These are phyloP conservation scores for Amanita fuliginea DNA, from an alignment of 768 basidiomycete genomes.

Conservation along the genomic window DNA sequence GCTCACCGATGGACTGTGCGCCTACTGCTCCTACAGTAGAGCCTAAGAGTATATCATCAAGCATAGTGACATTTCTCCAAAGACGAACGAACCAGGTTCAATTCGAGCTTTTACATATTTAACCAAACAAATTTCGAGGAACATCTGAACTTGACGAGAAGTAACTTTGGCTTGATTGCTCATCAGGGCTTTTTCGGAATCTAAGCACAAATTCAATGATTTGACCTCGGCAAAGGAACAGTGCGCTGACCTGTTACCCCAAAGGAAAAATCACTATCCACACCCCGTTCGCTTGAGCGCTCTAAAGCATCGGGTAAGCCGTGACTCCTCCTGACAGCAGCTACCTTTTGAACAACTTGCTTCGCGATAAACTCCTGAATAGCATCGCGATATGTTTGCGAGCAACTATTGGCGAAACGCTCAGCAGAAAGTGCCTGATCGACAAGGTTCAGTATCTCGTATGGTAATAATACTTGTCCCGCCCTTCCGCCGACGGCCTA, in stretches of 20 bases:
- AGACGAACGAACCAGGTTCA: slow-evolving; percentile 62
- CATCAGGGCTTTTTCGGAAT: slow-evolving; percentile 60
- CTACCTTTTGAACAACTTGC: slow-evolving; percentile 56
- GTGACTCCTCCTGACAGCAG: slow-evolving; percentile 51
- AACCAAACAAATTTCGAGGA: slow-evolving; percentile 82
- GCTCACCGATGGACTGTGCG: slow-evolving; percentile 98
- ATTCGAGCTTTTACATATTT: slow-evolving; percentile 94
- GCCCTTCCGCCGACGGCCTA: slow-evolving; percentile 55
- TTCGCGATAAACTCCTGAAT: slow-evolving; percentile 63
- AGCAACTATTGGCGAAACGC: slow-evolving; percentile 61
- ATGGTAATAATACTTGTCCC: slow-evolving; percentile 69
- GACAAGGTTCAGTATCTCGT: slow-evolving; percentile 69
- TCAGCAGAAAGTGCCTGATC: slow-evolving; percentile 46
- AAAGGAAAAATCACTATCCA: slow-evolving; percentile 63
- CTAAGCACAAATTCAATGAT: slow-evolving; percentile 21
- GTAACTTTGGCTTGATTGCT: slow-evolving; percentile 90
- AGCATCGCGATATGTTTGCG: slow-evolving; percentile 54
- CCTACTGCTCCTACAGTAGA: slow-evolving; percentile 98
- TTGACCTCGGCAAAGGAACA: slow-evolving; percentile 1
- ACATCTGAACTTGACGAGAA: slow-evolving; percentile 60
- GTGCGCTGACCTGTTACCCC: slow-evolving; percentile 50
- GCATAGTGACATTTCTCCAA: neutral
- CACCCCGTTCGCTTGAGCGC: slow-evolving; percentile 66
- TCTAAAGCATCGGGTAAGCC: slow-evolving; percentile 82
- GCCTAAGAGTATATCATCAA: slow-evolving; percentile 30